These are phyloP conservation scores for Davidsoniella australis DNA, from an alignment of 2,329 filamentous ascomycete genomes.

Conservation along the genomic window DNA sequence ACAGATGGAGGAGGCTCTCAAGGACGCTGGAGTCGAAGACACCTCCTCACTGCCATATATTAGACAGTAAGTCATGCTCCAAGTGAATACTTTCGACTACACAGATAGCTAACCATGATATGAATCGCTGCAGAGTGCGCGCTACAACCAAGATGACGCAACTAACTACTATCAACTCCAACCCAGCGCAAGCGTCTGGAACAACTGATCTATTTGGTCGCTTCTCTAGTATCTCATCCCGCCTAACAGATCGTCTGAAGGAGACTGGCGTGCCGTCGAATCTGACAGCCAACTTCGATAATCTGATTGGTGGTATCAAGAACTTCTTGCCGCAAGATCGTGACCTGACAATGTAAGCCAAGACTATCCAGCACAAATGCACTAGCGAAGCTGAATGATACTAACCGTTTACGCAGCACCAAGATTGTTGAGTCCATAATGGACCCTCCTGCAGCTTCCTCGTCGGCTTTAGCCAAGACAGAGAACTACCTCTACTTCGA, in stretches of 20 bases:
- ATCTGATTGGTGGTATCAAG: slow-evolving; percentile 87
- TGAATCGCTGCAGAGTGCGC: slow-evolving; percentile 43
- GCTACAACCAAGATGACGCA: slow-evolving; percentile 97
- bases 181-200: slow-evolving; percentile 33
- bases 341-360: slow-evolving; percentile 56
- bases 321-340: slow-evolving; percentile 95
- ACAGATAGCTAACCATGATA: neutral
- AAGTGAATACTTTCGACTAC: neutral
- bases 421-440: slow-evolving; percentile 98
- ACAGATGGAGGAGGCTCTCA: slow-evolving; percentile 70
- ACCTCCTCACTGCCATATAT: slow-evolving; percentile 69
- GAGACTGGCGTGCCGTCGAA: slow-evolving; percentile 62
- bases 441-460: slow-evolving; percentile 81
- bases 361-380: neutral
- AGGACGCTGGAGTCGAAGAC: slow-evolving; percentile 51
- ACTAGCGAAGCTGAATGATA: neutral
- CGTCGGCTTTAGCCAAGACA: slow-evolving; percentile 85
- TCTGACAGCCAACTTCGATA: slow-evolving; percentile 69
- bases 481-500: slow-evolving; percentile 97
- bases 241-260: slow-evolving; percentile 85
- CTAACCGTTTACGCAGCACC: slow-evolving; percentile 27
- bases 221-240: slow-evolving; percentile 80
- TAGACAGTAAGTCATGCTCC: slow-evolving; percentile 45
- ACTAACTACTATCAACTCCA: slow-evolving; percentile 72
- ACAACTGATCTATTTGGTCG: slow-evolving; percentile 77